A percentile compares a stretch with the other conserved stretches of the same genome.
Conservation (phyloP, 164 flowering plant species). For the Amborella trichopoda region DNA sequence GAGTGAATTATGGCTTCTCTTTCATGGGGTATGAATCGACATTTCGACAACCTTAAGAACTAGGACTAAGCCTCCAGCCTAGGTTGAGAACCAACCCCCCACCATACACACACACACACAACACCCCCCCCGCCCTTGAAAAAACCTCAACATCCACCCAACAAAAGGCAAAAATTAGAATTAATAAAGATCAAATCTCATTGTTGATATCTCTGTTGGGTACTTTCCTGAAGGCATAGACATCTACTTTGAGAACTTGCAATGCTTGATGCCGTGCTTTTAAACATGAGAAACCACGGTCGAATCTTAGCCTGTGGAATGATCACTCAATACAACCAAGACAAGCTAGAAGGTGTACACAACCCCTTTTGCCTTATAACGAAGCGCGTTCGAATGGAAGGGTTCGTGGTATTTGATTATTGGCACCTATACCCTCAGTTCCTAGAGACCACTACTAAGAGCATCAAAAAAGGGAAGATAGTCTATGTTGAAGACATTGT, state of each 20-base stretch:
- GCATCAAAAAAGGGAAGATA: conserved; percentile 19
- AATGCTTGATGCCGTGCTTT: conserved; percentile 33
- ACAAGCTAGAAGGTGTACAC: conserved; percentile 19
- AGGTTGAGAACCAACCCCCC: too few species aligned
- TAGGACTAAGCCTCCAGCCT: too few species aligned
- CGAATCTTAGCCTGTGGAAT: conserved; percentile 20
- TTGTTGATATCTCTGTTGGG: conserved; percentile 7
- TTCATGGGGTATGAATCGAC: too few species aligned
- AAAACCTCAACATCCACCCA: too few species aligned
- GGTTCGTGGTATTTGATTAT: conserved; percentile 18
- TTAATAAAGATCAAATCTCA: too few species aligned
- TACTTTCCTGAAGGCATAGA: conserved; percentile 24
- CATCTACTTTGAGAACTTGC: conserved; percentile 29
- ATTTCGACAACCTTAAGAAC: too few species aligned
- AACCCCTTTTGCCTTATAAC: conserved; percentile 13
- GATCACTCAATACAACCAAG: conserved; percentile 30
- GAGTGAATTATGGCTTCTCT: too few species aligned
- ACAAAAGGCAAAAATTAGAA: too few species aligned
- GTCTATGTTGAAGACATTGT: conserved; percentile 17
- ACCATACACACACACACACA: too few species aligned
- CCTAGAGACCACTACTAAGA: conserved; percentile 13
- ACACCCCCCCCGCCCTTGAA: too few species aligned
- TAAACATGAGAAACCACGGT: conserved; percentile 25
- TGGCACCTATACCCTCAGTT: conserved; percentile 20
- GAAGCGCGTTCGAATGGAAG: conserved; percentile 23